Conservation (phyloP, 805 yeast genomes). For the Phaffomyces opuntiae region DNA sequence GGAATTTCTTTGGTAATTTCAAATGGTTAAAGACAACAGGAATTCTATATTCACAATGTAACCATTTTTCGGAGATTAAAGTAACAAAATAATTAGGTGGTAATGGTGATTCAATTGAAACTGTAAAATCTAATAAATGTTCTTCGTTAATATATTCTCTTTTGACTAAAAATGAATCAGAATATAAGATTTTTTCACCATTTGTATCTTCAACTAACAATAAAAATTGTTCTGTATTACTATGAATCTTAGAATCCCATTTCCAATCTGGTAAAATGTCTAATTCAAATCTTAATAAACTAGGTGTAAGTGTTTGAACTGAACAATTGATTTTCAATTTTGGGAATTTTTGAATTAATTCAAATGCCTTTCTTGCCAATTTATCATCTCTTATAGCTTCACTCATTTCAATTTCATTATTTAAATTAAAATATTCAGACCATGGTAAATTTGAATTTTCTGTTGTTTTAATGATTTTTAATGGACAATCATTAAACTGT, state of each 20-base stretch:
- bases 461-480: constrained; percentile 60
- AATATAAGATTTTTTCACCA: constrained; percentile 65
- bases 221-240: constrained; percentile 56
- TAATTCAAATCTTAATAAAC: constrained; percentile 57
- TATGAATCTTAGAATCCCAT: constrained; percentile 68
- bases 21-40: constrained; percentile 52
- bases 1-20: constrained; percentile 54
- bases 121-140: constrained; percentile 56
- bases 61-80: constrained; percentile 77
- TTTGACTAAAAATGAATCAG: constrained; percentile 47
- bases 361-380: constrained; percentile 51
- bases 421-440: constrained; percentile 62
- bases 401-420: constrained; percentile 68
- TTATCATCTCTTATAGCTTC: constrained; percentile 71
- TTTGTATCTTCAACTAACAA: constrained; percentile 76
- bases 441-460: constrained; percentile 84
- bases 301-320: constrained; percentile 72
- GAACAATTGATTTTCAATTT: constrained; percentile 48
- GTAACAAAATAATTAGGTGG: constrained; percentile 75
- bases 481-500: constrained; percentile 70
- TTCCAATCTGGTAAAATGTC: constrained; percentile 67
- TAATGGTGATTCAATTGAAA: constrained; percentile 43
- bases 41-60: constrained; percentile 58
- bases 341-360: constrained; percentile 69
- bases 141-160: constrained; percentile 44